Base-by-base conservation (phyloP, 805 yeast genomes). In the Candida pseudofarinosa region DNA sequence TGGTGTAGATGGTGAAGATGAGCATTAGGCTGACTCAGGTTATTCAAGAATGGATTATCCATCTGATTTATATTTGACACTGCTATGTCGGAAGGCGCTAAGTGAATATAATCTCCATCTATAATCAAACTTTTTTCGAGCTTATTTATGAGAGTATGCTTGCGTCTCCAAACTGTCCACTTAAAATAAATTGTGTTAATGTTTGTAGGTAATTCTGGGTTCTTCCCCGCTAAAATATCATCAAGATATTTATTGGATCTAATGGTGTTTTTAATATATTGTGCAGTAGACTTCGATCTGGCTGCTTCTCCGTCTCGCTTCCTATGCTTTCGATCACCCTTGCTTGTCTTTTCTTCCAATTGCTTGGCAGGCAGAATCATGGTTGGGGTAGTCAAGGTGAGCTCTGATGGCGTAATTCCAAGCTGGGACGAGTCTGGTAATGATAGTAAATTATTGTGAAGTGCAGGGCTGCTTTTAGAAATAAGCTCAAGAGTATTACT, bases 21-120 rank as follows among this genome's bases (percentile, higher is more conserved):
- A n/a, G 14, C 17, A 16, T 37, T 20, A 13, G 46, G 48, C 37
- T 56, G 59, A 15, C 50, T 46, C 45, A 33, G 41, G 33, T 39
- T 37, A 41, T 41, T 51, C n/a, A 59, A 42, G 38, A 63, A 59
- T n/a, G 69, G 62, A 40, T 59, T 60, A 26, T 68, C 72, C 17
- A 48, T 45, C 1, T 62, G 62, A 23, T 55, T 61, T 39, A 57
- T 54, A 28, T 60, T 59, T 49, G 60, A 64, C 4, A 79, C 51
- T 76, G 79, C 73, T 45, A 87, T 91, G 52, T 86, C 88, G 5
- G 89, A 83, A 0, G 97, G 97, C 54, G 88, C 79, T 38, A 91
- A 77, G 54, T 90, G 91, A 12, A 91, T 79, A 55, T 88, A 89
- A 53, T 88, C 96, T n/a, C 97, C 98, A 62, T 91, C 98, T 32